Percentiles rank a stretch among this genome's conserved stretches.
Conservation (phyloP, 305 asterid species). For the Fraxinus paxiana region DNA sequence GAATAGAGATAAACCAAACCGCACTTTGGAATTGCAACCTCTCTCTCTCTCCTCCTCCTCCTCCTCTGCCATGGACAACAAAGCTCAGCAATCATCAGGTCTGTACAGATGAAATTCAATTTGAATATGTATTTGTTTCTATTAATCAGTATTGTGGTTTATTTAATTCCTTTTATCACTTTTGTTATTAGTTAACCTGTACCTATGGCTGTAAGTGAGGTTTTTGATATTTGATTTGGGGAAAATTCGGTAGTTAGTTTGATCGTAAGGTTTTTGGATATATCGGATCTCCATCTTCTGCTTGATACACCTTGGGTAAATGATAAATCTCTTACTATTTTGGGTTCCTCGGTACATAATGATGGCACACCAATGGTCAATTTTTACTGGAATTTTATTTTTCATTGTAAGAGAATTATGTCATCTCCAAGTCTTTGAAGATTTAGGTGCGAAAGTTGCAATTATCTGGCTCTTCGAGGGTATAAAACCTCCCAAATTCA, state of each 20-base stretch:
- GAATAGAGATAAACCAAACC: slow-evolving; percentile 19
- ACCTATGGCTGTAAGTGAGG: neutral
- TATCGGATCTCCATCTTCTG: neutral
- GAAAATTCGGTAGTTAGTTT: neutral
- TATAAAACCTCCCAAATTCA: neutral
- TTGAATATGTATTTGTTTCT: neutral
- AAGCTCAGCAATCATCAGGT: slow-evolving; percentile 41
- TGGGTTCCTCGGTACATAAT: neutral
- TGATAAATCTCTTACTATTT: neutral
- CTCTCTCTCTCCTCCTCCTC: neutral
- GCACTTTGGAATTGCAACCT: slow-evolving; percentile 1
- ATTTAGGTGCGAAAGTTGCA: neutral
- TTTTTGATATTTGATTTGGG: slow-evolving; percentile 2
- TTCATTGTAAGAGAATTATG: neutral
- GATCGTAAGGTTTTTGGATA: neutral
- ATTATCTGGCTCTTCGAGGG: neutral
- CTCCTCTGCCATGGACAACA: slow-evolving; percentile 38
- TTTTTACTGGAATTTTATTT: neutral
- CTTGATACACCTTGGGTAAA: neutral
- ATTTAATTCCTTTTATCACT: neutral
- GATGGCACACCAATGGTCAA: neutral
- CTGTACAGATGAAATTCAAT: slow-evolving; percentile 1
- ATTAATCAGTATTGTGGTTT: neutral
- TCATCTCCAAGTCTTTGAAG: neutral
- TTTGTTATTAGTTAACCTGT: neutral